Conservation (phyloP, 1,284 basidiomycete species). For the Trichosporon sp. region DNA sequence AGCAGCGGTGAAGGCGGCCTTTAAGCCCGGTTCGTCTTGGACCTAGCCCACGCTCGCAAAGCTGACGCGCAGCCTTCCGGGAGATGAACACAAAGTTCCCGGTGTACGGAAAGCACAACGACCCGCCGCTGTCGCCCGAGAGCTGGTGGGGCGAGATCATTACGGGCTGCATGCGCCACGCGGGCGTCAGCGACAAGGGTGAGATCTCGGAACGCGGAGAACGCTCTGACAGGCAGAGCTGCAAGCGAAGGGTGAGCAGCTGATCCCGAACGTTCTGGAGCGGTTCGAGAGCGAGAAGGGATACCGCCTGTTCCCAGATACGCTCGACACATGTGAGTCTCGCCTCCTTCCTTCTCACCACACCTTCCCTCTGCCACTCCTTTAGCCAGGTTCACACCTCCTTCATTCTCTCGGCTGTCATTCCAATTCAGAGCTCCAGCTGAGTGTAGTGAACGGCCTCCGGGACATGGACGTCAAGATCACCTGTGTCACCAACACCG, state of each 20-base stretch:
- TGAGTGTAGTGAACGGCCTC: slow-evolving; percentile 34
- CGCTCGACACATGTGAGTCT: slow-evolving; percentile 32
- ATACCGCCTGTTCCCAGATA: slow-evolving; percentile 46
- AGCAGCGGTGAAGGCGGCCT: slow-evolving; percentile 36
- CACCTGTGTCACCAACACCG: slow-evolving; percentile 47
- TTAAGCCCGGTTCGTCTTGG: slow-evolving; percentile 37
- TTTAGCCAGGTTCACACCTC: not conserved
- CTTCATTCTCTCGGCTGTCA: no score
- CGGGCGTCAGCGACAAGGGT: slow-evolving; percentile 35
- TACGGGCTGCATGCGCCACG: slow-evolving; percentile 35
- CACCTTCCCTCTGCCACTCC: not conserved
- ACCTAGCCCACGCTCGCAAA: not conserved
- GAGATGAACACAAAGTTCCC: slow-evolving; percentile 31
- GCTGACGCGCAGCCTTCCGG: slow-evolving; percentile 38
- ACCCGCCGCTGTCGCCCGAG: slow-evolving; percentile 39
- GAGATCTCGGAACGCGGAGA: not conserved
- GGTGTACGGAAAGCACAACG: slow-evolving; percentile 41
- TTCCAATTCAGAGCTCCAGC: not conserved
- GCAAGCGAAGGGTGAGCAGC: slow-evolving; percentile 18
- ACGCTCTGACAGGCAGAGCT: slow-evolving; percentile 25
- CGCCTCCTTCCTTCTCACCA: not conserved
- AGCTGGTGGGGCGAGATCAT: slow-evolving; percentile 49
- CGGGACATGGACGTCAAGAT: slow-evolving; percentile 37
- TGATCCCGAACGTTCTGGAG: slow-evolving; percentile 30
- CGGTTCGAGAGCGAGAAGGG: slow-evolving; percentile 47